Conservation (phyloP, 768 basidiomycete genomes). For the Serendipita sp. region DNA sequence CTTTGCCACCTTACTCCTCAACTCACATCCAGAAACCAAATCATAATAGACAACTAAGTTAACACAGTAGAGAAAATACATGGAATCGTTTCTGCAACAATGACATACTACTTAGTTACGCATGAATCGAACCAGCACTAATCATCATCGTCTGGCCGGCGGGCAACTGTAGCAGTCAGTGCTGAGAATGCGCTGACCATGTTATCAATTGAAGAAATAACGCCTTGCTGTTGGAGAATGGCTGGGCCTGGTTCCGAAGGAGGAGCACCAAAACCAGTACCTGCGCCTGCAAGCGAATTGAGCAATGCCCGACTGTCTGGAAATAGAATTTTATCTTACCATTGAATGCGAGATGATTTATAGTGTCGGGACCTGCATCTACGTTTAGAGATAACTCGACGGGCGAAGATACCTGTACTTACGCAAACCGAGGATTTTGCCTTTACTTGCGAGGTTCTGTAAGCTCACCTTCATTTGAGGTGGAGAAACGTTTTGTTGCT, state of each 20-base stretch:
- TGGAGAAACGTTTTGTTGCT: slow-evolving; percentile 19
- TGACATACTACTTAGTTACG: neutral
- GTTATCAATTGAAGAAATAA: neutral
- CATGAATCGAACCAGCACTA: neutral
- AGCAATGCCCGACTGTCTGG: too few species aligned
- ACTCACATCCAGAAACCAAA: neutral
- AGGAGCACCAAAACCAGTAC: too few species aligned
- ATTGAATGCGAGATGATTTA: neutral
- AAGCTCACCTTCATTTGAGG: slow-evolving; percentile 18
- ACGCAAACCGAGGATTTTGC: slow-evolving; percentile 17
- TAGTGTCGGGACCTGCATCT: neutral
- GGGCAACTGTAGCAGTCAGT: too few species aligned
- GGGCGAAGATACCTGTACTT: neutral
- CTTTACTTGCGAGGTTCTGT: slow-evolving; percentile 17
- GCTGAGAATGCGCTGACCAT: neutral
- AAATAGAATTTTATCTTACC: neutral
- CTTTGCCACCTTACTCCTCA: neutral
- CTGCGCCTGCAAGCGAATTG: too few species aligned
- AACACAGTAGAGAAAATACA: too few species aligned
- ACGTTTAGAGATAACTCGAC: neutral
- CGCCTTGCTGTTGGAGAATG: neutral
- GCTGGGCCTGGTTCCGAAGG: neutral
- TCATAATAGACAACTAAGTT: too few species aligned
- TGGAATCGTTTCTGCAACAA: too few species aligned
- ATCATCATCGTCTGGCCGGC: neutral